phyloP scores from a whole-genome alignment of 345 rosid genomes.

The Physaria fendleri region DNA sequence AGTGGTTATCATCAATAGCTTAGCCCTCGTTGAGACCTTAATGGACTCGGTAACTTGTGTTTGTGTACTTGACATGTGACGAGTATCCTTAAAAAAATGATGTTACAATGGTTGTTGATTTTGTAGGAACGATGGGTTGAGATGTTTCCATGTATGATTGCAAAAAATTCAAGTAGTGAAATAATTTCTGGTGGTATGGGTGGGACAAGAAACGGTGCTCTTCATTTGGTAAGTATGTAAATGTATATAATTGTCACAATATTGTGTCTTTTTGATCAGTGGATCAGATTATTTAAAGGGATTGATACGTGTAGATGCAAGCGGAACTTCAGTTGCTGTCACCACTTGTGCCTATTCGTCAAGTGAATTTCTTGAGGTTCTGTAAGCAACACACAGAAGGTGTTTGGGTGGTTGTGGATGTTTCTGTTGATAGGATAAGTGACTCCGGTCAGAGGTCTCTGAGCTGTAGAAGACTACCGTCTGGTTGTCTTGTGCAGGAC shows the following conservation, averaged over 20 bases:
- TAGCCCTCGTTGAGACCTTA: constrained; percentile 83
- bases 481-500: constrained; percentile 91
- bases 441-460: constrained; percentile 23
- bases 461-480: constrained; percentile 77
- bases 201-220: constrained; percentile 82
- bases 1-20: constrained; percentile 75
- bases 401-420: constrained; percentile 94
- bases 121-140: constrained; percentile 67
- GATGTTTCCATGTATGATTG: constrained; percentile 84
- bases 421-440: constrained; percentile 56
- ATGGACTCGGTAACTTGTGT: constrained; percentile 75
- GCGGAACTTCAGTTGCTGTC: constrained; percentile 87
- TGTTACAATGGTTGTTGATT: neutral
- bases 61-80: too few relatives aligned
- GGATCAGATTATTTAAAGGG: neutral
- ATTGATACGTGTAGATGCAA: constrained; percentile 49
- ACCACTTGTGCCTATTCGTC: constrained; percentile 88
- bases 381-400: constrained; percentile 94
- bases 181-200: constrained; percentile 74
- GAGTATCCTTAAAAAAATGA: neutral
- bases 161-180: constrained; percentile 61
- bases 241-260: neutral
- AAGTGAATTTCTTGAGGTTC: constrained; percentile 72
- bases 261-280: neutral
- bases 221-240: constrained; percentile 53